Evolutionary conservation across 1,139 yeast genomes (phyloP), one percentile per base, ranked within the genome.

Genomic region (Waltiozyma sp.): DNA sequence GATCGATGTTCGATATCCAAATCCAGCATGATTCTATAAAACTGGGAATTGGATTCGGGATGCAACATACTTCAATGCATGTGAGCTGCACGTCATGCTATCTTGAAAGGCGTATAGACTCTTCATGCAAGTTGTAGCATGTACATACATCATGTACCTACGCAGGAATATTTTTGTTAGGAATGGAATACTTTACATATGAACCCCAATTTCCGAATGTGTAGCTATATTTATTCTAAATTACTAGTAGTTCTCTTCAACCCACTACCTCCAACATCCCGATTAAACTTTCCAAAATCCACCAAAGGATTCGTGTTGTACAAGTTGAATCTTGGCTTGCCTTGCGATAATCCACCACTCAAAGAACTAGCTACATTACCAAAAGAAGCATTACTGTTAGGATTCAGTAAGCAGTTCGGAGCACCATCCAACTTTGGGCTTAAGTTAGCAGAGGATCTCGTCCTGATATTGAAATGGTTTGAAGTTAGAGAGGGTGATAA

Each of bases 401-500:
- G 6, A 10, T 31, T 31, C 7, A 14, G 18, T 31, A 18, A 14
- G 18, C 11, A 31, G n/a, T 14, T 14, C 11, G 34, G 34, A 31
- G n/a, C 16, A 3, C 34, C 34, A n/a, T 31, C 34, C 18, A 31
- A n/a, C n/a, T n/a, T 31, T 5, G 34, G 34, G n/a, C 34, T 31
- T 14, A 31, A 31, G 18, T 49, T 54, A 2, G 54, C 55, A 39
- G 47, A 53, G 38, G 50, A 45, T 45, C 59, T 50, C 1, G 59
- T 54, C 44, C 59, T 49, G 38, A 55, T 39, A 36, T 45, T 50
- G 4, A 51, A 41, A 16, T 47, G 49, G 4, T 43, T 19, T 2
- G 45, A 37, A 2, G 43, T 41, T 14, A 53, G 19, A 8, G 55
- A 46, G 2, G 58, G 58, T 40, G 55, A 51, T 41, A 48, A 33